Base-by-base conservation (phyloP, 2,329 filamentous ascomycete genomes). In the Aspergillus ustus region DNA sequence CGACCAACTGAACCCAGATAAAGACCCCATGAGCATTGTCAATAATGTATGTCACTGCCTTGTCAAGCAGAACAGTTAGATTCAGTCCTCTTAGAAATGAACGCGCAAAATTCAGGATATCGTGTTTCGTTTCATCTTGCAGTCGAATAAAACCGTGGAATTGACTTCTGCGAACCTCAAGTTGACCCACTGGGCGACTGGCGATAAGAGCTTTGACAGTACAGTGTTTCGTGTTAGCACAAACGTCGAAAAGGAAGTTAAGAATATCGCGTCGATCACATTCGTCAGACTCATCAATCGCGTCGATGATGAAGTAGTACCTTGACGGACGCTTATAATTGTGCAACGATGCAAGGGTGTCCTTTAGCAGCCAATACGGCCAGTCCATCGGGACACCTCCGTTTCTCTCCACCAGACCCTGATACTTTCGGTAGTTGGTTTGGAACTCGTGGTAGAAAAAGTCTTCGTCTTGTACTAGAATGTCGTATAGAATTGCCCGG, bases 371-470 rank as follows among this genome's bases (percentile, higher is more conserved):
- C 37, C 28, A 28, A 25, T 59, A 59, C 3, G 46, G 9, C 57
- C 57, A 59, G 7, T 29, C 45, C 34, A 25, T 7, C 13, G 19
- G n/a, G 4, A 22, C 20, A 19, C 9, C 20, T 22, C 9, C 17
- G 3, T n/a, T 40, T 17, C 13, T 17, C 5, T 5, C 13, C 49
- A 7, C n/a, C 19, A 7, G n/a, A 25, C 13, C 34, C 25, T 13
- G 22, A 34, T 34, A 34, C 31, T 34, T 34, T 7, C 50, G 50
- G 20, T 59, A 59, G 19, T 54, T 28, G 11, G 17, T 17, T 19
- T 59, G 57, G 17, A 53, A 34, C 8, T 34, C 8, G 19, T 54
- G 57, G 40, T 59, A 59, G 13, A 59, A 59, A 9, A 59, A 54
- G 2, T 37, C 5, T 11, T 46, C 19, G 17, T 54, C 37, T 50